Evolutionary conservation across 2,329 filamentous ascomycete species (phyloP), one percentile per base, ranked within the genome.

Genomic region (Fusarium mangiferae): DNA sequence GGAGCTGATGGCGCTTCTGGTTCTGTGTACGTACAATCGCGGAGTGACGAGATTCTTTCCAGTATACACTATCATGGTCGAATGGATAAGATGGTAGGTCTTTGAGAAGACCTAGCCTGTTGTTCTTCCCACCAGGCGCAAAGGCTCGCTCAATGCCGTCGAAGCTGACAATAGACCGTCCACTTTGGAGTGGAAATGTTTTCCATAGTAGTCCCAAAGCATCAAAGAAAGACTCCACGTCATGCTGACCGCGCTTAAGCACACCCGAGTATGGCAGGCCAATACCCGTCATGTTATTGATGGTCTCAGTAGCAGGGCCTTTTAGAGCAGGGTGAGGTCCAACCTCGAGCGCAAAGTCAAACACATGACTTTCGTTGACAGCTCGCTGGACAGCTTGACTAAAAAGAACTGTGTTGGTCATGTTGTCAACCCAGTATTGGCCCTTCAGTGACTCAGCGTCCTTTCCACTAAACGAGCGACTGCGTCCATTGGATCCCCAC

Each of bases 341-440:
- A 54, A 54, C 33, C 33, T 54, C 49, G 8, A 54, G 49, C 9
- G 33, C 49, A 54, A 54, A 54, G 49, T 54, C 49, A 38, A 54
- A 54, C 18, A 54, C 33, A 6, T 54, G 33, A 18, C 22, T 24
- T 22, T 54, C 49, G 3, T 54, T 36, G 13, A 54, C 33, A 12
- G 49, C 33, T 28, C 49, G 26, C 49, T 26, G 33, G 9, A 54
- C 24, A 12, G 49, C 49, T 22, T 54, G 49, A 9, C 49, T 54
- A 58, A 86, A 85, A 10, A 77, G 77, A 11, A 86, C 81, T 6
- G 83, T 72, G 13, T 22, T 44, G 9, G 26, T 22, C 54, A 64
- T 41, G 17, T 64, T 64, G 30, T 64, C 38, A 22, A 64, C 55
- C 61, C 54, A 64, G 28, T 64, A 64, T 44, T 64, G 54, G 6